These are phyloP conservation scores for Pelargonium myrrhifolium DNA, from an alignment of 441 rosid genomes.

Conservation along the genomic window DNA sequence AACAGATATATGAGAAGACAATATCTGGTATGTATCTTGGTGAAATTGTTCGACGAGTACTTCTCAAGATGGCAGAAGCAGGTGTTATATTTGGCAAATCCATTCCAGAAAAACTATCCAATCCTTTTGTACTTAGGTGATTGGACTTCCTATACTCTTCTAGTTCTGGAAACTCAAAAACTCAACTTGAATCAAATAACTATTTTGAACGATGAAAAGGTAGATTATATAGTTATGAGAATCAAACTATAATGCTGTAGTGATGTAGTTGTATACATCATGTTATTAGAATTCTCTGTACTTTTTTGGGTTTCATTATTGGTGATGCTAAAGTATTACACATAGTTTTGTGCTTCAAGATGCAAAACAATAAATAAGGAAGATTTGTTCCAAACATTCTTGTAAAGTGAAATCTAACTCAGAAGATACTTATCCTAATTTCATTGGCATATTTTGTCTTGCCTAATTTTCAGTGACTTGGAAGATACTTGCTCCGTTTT, in stretches of 20 bases:
- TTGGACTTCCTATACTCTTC: constrained; percentile 6
- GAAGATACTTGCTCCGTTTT: background rate
- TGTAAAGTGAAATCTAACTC: background rate
- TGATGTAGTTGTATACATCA: constrained; percentile 3
- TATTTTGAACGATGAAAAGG: background rate
- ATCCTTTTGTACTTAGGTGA: constrained; percentile 51
- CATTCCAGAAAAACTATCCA: constrained; percentile 40
- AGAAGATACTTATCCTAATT: background rate
- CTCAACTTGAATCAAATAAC: background rate
- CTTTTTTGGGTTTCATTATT: background rate
- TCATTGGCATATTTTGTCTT: too few relatives aligned
- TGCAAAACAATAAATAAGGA: background rate
- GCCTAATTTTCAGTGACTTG: background rate
- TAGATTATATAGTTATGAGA: background rate
- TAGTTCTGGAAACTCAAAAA: background rate
- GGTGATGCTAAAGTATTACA: background rate
- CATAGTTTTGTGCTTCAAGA: background rate
- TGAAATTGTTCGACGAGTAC: constrained; percentile 64
- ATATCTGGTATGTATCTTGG: constrained; percentile 93
- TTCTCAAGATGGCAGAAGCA: constrained; percentile 52
- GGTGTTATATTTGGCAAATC: constrained; percentile 48
- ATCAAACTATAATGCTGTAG: background rate
- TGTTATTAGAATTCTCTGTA: background rate
- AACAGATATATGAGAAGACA: constrained; percentile 79
- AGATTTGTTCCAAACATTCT: background rate